Base-by-base conservation (phyloP, 371 early-diverging fungal genomes). In the Smittium culicis region DNA sequence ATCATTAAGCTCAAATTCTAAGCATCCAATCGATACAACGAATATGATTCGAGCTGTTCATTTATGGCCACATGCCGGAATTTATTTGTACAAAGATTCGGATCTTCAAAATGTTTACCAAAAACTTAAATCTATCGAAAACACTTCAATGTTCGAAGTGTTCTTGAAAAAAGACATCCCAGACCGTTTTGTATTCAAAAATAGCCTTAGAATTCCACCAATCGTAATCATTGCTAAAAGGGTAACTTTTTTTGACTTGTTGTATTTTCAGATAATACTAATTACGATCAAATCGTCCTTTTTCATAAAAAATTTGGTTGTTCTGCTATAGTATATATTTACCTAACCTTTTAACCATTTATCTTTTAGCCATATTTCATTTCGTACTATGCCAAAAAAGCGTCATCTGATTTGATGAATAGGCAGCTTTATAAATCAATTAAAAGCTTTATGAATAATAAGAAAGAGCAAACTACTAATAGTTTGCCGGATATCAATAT, bases 131-230 rank as follows among this genome's bases (percentile, higher is more conserved):
- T 8, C 30, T 29, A 78, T 76, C n/a, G 74, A 73, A 29, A 62
- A 64, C 83, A 11, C 70, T 84, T 45, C 85, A 81, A 27, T 88
- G 81, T 73, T 14, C 11, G 60, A 79, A 17, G 87, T 88, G 1
- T 89, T 84, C 68, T 67, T 80, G 60, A 79, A 83, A 29, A 76
- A 85, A n/a, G 79, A 86, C 35, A 74, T 91, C 8, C 92, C 92
- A 0, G 77, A 73, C 0, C 70, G 81, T 29, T 86, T 74, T 71
- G 84, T 88, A 64, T 90, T 85, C 67, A 65, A 73, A 0, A 67
- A 82, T 45, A 81, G 77, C 31, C 67, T 76, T 0, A 74, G 95
- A 1, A 88, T 92, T 27, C 83, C 87, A 5, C 90, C 91, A 0
- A 82, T 94, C 32, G 76, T 86, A 0, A 80, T 83, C 1, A 74